Base-by-base conservation (phyloP, 305 asterid genomes). In the Fraxinus baroniana region DNA sequence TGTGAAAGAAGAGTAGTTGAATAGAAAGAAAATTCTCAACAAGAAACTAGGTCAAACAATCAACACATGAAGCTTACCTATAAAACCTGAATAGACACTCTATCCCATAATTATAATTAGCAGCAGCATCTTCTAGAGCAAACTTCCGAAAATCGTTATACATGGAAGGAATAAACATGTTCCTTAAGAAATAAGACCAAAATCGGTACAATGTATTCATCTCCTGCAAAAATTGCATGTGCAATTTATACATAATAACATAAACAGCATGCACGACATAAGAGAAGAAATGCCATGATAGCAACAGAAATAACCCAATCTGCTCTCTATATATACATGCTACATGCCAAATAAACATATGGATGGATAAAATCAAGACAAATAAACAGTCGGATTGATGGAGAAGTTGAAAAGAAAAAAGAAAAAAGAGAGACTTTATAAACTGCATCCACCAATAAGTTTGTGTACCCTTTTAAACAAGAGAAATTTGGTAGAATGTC, bases 141-240 rank as follows among this genome's bases (percentile, higher is more conserved):
- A 91, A 79, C 81, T 89, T 92, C 76, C 83, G 87, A 88, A 95
- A 95, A 52, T 94, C 97, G 26, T 93, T 82, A 78, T 95, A 95
- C 97, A 95, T 95, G 74, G 97, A 91, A 39, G 90, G 89, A 80
- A 88, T 79, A 89, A 89, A 93, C 86, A 90, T 88, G 87, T 90
- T 74, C 83, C 97, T 89, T 71, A 95, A 85, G 87, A 93, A 95
- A 89, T 91, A 94, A 57, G 92, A 93, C 99, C 99, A 95, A 83
- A 94, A 95, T 87, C 93, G 87, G 89, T 95, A 95, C 39, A 95
- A 85, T 20, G 92, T 92, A 89, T 94, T 95, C 98, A 95, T 95
- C 92, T 92, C 98, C 98, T 95, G 94, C 96, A 92, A 84, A 86
- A 76, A 85, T 52, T 46, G 60, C 74, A 82, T 12, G 9, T 37